Conservation (phyloP, 768 basidiomycete genomes). For the Phlebiopsis flavidoalba region DNA sequence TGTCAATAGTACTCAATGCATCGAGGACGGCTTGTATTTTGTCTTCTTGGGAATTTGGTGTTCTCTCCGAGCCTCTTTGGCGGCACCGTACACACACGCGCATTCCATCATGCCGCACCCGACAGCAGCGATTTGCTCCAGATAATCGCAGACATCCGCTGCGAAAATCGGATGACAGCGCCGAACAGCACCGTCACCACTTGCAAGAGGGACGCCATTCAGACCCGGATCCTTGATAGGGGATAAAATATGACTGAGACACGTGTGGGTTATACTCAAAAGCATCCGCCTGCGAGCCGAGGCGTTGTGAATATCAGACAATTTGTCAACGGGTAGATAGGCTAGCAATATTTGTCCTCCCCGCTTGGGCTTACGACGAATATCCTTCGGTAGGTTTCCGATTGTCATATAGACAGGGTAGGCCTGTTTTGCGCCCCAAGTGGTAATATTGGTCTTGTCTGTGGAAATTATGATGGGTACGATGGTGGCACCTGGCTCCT, state of each 20-base stretch:
- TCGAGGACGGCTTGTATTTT: conserved; percentile 1
- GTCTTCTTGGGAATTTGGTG: neutral
- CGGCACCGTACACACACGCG: conserved; percentile 17
- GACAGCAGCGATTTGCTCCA: conserved; percentile 22
- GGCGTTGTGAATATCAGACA: conserved; percentile 18
- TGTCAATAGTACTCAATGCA: neutral
- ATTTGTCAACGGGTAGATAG: conserved; percentile 27
- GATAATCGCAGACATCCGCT: conserved; percentile 21
- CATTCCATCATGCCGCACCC: conserved; percentile 14
- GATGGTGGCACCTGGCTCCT: conserved; percentile 17
- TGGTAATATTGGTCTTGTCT: conserved; percentile 26
- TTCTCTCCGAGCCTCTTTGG: conserved; percentile 10
- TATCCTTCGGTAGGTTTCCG: conserved; percentile 24
- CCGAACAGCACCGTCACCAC: conserved; percentile 15
- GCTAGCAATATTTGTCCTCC: conserved; percentile 21
- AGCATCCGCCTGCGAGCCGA: neutral
- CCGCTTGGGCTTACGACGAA: conserved; percentile 15
- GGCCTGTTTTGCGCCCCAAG: conserved; percentile 21
- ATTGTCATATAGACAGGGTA: conserved; percentile 30
- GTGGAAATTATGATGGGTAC: conserved; percentile 24
- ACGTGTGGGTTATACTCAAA: conserved; percentile 4
- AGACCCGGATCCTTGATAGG: conserved; percentile 17
- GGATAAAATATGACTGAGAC: conserved; percentile 23
- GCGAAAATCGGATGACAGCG: conserved; percentile 21
- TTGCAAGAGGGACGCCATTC: conserved; percentile 19